These are phyloP conservation scores for Phytophthora ohioensis DNA, from an alignment of 352 stramenopile genomes.

Conservation along the genomic window DNA sequence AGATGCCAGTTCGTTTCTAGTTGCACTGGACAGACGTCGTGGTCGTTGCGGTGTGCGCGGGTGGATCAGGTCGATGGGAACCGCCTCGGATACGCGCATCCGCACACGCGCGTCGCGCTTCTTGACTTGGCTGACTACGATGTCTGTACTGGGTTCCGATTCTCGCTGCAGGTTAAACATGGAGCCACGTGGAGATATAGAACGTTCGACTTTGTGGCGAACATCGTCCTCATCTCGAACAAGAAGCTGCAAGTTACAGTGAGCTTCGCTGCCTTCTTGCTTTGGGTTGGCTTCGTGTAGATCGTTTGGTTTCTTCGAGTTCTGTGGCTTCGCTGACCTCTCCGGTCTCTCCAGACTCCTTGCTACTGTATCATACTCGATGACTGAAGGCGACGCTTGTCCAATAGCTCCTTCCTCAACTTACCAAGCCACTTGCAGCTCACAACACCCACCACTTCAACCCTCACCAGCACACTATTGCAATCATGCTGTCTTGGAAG, in stretches of 20 bases:
- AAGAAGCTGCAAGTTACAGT: background rate
- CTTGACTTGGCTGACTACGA: background rate
- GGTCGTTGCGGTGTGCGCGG: conserved; percentile 15
- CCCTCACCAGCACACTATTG: background rate
- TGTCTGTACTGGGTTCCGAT: background rate
- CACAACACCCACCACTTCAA: background rate
- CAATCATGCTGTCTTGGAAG: conserved; percentile 28
- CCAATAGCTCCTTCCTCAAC: conserved; percentile 31
- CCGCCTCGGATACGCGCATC: too few relatives aligned
- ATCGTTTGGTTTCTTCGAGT: background rate
- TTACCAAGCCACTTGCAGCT: conserved; percentile 5
- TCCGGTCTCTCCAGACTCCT: background rate
- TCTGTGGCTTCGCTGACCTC: background rate
- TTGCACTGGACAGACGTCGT: background rate
- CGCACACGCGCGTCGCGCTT: too few relatives aligned
- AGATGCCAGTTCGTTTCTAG: conserved; percentile 8
- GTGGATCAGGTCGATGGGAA: background rate
- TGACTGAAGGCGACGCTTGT: too few relatives aligned
- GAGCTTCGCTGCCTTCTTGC: background rate
- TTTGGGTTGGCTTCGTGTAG: background rate
- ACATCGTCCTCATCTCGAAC: background rate
- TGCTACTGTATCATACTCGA: too few relatives aligned
- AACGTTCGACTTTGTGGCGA: conserved; percentile 5
- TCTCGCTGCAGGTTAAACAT: background rate
- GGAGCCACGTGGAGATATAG: conserved; percentile 5